Conservation (phyloP, 176 grass and related monocot genomes). For the Cocos nucifera region DNA sequence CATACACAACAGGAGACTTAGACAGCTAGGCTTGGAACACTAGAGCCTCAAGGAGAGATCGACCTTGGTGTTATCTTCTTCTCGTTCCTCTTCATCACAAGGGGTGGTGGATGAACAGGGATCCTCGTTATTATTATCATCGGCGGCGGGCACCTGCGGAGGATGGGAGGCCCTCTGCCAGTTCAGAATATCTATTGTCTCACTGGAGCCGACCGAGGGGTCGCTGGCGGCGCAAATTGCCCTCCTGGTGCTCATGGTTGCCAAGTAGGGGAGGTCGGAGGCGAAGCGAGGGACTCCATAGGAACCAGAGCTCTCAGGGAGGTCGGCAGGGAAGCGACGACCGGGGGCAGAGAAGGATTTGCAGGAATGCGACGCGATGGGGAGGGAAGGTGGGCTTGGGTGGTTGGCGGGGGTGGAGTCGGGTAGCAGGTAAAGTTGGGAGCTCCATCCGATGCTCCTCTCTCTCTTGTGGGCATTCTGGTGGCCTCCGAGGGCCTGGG, state of each 20-base stretch:
- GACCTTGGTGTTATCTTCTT: conserved; percentile 1
- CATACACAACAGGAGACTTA: too few relatives aligned
- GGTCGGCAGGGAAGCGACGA: neutral
- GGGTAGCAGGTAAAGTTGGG: conserved; percentile 38
- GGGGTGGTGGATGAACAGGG: too few relatives aligned
- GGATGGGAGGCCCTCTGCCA: too few relatives aligned
- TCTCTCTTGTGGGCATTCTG: conserved; percentile 99
- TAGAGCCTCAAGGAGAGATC: conserved; percentile 61
- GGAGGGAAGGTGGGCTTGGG: conserved; percentile 2
- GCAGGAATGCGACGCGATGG: conserved; percentile 39
- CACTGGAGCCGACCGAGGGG: too few relatives aligned
- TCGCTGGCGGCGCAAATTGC: too few relatives aligned
- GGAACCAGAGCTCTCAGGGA: neutral
- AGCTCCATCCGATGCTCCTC: conserved; percentile 58
- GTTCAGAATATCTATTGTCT: too few relatives aligned
- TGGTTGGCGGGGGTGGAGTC: neutral
- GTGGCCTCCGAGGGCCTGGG: conserved; percentile 88
- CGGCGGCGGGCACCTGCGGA: too few relatives aligned
- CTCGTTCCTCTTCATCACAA: neutral
- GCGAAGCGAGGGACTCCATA: neutral
- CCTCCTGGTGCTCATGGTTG: too few relatives aligned
- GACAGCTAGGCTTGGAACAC: neutral
- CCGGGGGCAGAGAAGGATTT: neutral
- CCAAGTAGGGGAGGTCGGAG: neutral
- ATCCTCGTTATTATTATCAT: too few relatives aligned